Evolutionary conservation across 805 yeast species (phyloP).

Genomic region (Blastobotrys attinorum): DNA sequence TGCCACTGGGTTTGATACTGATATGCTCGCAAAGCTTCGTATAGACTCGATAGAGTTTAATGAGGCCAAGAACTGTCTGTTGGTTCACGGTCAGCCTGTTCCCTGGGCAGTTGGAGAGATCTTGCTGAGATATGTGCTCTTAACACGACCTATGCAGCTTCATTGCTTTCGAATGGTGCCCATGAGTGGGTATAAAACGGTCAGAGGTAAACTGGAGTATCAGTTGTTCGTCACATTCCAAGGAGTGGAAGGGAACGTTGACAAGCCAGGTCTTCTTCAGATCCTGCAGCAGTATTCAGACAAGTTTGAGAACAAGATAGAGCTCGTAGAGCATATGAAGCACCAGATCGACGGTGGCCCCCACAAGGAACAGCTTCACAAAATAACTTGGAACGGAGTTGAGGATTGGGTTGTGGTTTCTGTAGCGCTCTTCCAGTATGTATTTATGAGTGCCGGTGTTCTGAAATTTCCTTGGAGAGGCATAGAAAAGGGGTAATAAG

Average conservation of each 20-base stretch:
- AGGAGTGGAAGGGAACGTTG: neutral
- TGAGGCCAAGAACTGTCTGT: no score
- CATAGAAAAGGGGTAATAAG: no score
- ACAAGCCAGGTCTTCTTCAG: no score
- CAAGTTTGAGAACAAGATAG: neutral
- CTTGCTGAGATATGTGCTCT: neutral
- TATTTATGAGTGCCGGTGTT: no score
- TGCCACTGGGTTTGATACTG: neutral
- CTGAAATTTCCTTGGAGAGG: neutral
- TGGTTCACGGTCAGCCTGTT: neutral
- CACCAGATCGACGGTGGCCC: no score
- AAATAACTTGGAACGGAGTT: neutral
- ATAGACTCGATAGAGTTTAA: no score
- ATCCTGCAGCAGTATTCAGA: no score
- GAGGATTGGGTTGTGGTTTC: neutral
- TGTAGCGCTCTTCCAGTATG: no score
- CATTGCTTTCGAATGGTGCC: neutral
- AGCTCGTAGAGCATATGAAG: neutral
- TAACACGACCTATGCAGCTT: neutral
- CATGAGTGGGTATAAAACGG: neutral
- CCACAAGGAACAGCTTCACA: neutral
- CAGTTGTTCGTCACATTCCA: neutral
- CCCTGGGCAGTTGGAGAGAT: neutral
- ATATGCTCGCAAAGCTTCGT: neutral
- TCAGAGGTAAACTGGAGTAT: neutral